A percentile compares a stretch with the other conserved stretches of the same genome.
Conservation (phyloP, 2,329 filamentous ascomycete species). For the Exophiala calicioides region DNA sequence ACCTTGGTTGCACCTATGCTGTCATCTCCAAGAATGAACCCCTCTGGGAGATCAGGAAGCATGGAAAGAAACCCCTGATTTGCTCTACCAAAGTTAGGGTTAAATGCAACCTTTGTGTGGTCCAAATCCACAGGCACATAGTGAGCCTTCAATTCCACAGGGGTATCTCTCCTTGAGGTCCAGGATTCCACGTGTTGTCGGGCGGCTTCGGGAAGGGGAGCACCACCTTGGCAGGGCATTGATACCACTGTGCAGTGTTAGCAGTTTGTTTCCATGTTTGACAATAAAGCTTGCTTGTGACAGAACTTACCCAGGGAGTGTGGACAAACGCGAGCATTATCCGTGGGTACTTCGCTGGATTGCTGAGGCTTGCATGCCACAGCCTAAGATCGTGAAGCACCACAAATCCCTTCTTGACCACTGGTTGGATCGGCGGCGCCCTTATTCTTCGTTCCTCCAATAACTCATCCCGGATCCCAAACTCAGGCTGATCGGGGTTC, state of each 20-base stretch:
- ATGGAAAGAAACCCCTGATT: slow-evolving; percentile 1
- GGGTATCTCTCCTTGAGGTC: too few species aligned
- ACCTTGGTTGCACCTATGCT: neutral
- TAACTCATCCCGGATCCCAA: neutral
- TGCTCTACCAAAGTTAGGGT: neutral
- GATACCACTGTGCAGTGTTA: slow-evolving; percentile 2
- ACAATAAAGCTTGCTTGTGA: neutral
- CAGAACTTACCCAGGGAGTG: neutral
- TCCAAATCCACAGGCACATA: neutral
- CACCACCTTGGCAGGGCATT: neutral
- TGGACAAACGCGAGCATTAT: slow-evolving; percentile 4
- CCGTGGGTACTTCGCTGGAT: neutral
- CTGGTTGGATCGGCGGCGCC: neutral
- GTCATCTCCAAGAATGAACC: neutral
- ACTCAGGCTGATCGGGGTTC: too few species aligned
- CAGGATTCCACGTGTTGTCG: too few species aligned
- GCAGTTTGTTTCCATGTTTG: too few species aligned
- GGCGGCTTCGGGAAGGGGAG: neutral
- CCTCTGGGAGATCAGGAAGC: neutral
- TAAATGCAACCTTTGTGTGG: slow-evolving; percentile 1
- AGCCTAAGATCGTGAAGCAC: neutral
- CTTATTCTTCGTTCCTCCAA: neutral
- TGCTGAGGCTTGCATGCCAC: neutral
- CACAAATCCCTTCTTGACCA: neutral
- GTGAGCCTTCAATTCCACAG: neutral